These are phyloP conservation scores for Ophiocordyceps sinensis DNA, from an alignment of 2,329 filamentous ascomycete species.

Conservation along the genomic window DNA sequence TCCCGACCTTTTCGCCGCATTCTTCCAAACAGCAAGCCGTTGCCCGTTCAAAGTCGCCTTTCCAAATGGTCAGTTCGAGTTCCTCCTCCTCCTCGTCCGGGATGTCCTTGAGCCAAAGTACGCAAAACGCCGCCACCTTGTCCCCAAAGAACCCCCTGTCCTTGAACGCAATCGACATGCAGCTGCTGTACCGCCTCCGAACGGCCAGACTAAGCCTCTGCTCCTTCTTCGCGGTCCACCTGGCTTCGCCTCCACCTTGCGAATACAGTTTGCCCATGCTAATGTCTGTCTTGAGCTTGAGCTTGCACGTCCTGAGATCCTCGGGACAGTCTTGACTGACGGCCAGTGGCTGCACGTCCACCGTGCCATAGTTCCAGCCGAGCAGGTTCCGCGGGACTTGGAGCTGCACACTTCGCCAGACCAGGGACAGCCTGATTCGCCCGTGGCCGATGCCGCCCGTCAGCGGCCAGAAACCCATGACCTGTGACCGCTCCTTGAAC, in stretches of 20 bases:
- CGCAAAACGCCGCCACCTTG: conserved; percentile 43
- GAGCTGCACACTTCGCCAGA: conserved; percentile 56
- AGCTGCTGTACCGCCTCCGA: conserved; percentile 39
- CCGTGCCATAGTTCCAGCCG: conserved; percentile 60
- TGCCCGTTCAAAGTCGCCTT: conserved; percentile 35
- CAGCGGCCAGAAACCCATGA: conserved; percentile 52
- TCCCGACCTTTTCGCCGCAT: conserved; percentile 33
- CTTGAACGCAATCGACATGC: conserved; percentile 42
- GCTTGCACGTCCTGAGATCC: conserved; percentile 31
- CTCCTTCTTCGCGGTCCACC: conserved; percentile 39
- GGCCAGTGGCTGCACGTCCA: conserved; percentile 43
- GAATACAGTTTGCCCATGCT: conserved; percentile 44
- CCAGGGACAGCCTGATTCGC: conserved; percentile 52
- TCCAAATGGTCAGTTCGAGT: conserved; percentile 49
- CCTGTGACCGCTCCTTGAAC: conserved; percentile 47
- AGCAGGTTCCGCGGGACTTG: conserved; percentile 41
- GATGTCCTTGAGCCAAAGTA: conserved; percentile 57
- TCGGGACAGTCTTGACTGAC: conserved; percentile 28
- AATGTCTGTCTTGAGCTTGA: conserved; percentile 46
- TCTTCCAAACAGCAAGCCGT: conserved; percentile 27
- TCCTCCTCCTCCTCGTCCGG: conserved; percentile 50
- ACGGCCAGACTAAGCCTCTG: conserved; percentile 35
- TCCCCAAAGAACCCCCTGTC: conserved; percentile 28
- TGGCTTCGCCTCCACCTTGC: conserved; percentile 22
- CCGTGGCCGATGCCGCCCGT: conserved; percentile 62